Evolutionary conservation across 768 basidiomycete species (phyloP), one percentile per base, ranked within the genome.

Genomic region (Suillus fuscotomentosus): DNA sequence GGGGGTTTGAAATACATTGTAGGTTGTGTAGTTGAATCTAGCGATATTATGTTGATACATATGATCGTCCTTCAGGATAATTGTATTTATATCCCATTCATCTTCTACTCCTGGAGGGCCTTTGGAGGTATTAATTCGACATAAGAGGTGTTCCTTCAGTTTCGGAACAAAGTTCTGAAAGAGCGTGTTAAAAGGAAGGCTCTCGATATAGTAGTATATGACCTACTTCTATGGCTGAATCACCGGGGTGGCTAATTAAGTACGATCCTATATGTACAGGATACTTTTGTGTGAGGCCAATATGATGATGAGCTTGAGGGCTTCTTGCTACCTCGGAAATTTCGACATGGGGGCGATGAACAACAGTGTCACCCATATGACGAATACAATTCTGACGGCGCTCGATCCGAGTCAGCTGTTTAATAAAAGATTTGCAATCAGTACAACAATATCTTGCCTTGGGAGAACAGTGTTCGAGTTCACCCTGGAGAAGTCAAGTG

Each of bases 41-140:
- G 34, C 3, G 11, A 38, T 10, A 0, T 57, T 39, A 13, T 63
- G 62, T 0, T 14, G 7, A 6, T 59, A 57, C 2, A 42, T 20
- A 1, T 27, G 42, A 5, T 48, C 22, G 0, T 48, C 22, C 47
- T 48, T 48, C 0, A 22, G 11, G 27, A 36, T 17, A 42, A 62
- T 9, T 8, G 9, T 17, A 10, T 80, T 73, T 79, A 79, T 8
- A 81, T 67, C 5, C 79, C 65, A 60, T 81, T 80, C 60, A 79
- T 77, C 63, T 73, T 79, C 54, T 80, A 75, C 0, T 76, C 68
- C 0, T 70, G 79, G 10, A 77, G 76, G 5, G 78, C 60, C 60
- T 75, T 1, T 11, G 0, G n/a, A n/a, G 0, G 1, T 13, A 0
- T 13, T 47, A 1, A 70, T 31, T 22, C 65, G 69, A 2, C 43